Base-by-base conservation (phyloP, 495 filamentous ascomycete species). In the Tuber borchii region DNA sequence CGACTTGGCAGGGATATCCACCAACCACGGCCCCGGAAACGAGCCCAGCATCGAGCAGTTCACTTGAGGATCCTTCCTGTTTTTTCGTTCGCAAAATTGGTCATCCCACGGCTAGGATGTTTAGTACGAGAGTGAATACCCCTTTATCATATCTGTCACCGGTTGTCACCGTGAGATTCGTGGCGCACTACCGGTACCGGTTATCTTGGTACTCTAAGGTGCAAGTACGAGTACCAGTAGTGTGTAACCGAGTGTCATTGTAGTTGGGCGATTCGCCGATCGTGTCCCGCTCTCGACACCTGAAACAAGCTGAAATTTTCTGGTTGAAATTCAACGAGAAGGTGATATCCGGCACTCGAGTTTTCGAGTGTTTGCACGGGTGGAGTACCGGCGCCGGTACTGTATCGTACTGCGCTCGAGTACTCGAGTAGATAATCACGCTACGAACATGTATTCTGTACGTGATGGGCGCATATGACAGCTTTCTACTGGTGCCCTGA, bases 401-500 rank as follows among this genome's bases (percentile, higher is more conserved):
- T n/a, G 22, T 14, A 65, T 34, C 12, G 12, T 34, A 16, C 26
- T 65, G 26, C 5, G 20, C 19, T 19, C 16, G 39, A 40, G 39
- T 40, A 4, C 39, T 40, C 39, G 5, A 6, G 44, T 61, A 26
- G 26, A 65, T 17, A 34, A 5, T 34, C 56, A 26, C 56, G 26
- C 4, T 34, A 16, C 26, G 26, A 34, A 37, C 34, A 37, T 37
- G 4, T 31, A 34, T 65, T 65, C 56, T 65, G 56, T 61, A 10
- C 4, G 56, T 65, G 56, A 19, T 65, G 56, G 56, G 56, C 14
- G 56, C 17, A 17, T 46, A 17, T 65, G 26, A 34, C n/a, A 65
- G 26, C 56, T 65, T 65, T 65, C 56, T 65, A 65, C 56, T 65
- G 56, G 56, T 65, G 56, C 56, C 56, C 56, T 65, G 56, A 65